A percentile compares a stretch with the other conserved stretches of the same genome.
Evolutionary conservation across 192 early-diverging fungal genomes (phyloP).

Genomic region (Martensiomyces pterosporus): DNA sequence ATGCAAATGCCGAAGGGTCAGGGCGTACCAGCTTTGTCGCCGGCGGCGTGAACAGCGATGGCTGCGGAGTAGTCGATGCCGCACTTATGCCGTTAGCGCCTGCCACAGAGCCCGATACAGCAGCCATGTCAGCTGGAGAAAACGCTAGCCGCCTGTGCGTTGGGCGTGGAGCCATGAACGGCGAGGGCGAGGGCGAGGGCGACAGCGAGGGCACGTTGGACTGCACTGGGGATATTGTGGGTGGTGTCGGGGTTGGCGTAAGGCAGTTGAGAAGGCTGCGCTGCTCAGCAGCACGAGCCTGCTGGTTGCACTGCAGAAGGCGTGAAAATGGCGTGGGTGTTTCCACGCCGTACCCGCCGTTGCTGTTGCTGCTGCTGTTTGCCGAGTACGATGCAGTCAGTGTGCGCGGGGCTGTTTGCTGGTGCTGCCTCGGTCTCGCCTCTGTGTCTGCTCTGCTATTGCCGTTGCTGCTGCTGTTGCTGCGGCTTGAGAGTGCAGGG

Average conservation of each 20-base stretch:
- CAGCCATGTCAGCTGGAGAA: conserved; percentile 24
- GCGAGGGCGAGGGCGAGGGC: conserved; percentile 16
- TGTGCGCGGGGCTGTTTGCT: neutral
- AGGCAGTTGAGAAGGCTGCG: conserved; percentile 19
- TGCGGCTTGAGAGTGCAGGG: conserved; percentile 19
- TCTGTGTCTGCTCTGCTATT: neutral
- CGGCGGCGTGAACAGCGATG: conserved; percentile 48
- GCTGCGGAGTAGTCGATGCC: neutral
- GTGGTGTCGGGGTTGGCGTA: conserved; percentile 11
- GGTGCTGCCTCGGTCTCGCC: conserved; percentile 1
- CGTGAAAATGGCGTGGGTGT: conserved; percentile 18
- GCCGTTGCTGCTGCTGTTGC: neutral
- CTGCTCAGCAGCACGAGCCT: neutral
- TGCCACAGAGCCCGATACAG: conserved; percentile 21
- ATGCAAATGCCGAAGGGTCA: conserved; percentile 45
- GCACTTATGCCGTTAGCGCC: conserved; percentile 10
- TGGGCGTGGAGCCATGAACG: neutral
- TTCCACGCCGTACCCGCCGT: conserved; percentile 1
- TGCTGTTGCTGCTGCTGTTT: conserved; percentile 1
- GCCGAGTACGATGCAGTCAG: no score
- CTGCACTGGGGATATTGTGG: neutral
- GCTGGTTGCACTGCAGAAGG: conserved; percentile 1
- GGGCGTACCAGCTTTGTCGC: conserved; percentile 51
- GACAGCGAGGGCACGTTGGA: conserved; percentile 14
- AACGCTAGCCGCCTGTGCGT: conserved; percentile 38